Evolutionary conservation across 192 early-diverging fungal genomes (phyloP).

Genomic region (Pilobolus umbonatus): DNA sequence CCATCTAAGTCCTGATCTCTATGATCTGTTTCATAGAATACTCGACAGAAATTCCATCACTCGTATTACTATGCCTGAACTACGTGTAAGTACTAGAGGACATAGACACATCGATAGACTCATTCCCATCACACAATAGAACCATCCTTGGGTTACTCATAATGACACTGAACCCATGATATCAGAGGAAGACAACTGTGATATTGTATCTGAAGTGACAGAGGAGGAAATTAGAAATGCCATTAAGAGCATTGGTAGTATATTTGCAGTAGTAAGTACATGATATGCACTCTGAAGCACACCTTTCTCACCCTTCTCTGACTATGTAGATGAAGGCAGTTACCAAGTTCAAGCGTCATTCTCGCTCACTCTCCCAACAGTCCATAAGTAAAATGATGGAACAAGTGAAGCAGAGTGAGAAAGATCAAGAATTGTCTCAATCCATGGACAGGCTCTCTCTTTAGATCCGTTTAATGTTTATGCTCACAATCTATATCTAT

Average conservation of each 20-base stretch:
- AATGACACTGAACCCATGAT: constrained; percentile 53
- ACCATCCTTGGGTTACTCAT: constrained; percentile 83
- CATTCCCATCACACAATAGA: constrained; percentile 9
- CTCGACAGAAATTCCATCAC: constrained; percentile 76
- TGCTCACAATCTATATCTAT: too few relatives aligned
- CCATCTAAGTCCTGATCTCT: constrained; percentile 43
- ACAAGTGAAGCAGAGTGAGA: constrained; percentile 7
- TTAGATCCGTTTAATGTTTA: too few relatives aligned
- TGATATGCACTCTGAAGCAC: background rate
- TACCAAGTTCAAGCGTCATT: constrained; percentile 43
- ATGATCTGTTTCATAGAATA: constrained; percentile 57
- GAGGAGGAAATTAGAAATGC: constrained; percentile 79
- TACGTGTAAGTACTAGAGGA: constrained; percentile 47
- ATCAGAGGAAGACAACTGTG: constrained; percentile 72
- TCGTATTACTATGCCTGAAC: constrained; percentile 72
- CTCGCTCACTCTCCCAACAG: constrained; percentile 32
- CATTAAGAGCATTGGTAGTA: constrained; percentile 55
- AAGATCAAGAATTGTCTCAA: too few relatives aligned
- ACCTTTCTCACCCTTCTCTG: background rate
- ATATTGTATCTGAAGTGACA: constrained; percentile 74
- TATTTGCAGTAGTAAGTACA: constrained; percentile 63
- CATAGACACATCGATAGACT: background rate
- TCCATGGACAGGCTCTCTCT: too few relatives aligned
- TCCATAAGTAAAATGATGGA: constrained; percentile 22
- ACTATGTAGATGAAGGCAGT: constrained; percentile 42